Evolutionary conservation across 495 filamentous ascomycete genomes (phyloP).

Genomic region (Trichocladium uniseriatum): DNA sequence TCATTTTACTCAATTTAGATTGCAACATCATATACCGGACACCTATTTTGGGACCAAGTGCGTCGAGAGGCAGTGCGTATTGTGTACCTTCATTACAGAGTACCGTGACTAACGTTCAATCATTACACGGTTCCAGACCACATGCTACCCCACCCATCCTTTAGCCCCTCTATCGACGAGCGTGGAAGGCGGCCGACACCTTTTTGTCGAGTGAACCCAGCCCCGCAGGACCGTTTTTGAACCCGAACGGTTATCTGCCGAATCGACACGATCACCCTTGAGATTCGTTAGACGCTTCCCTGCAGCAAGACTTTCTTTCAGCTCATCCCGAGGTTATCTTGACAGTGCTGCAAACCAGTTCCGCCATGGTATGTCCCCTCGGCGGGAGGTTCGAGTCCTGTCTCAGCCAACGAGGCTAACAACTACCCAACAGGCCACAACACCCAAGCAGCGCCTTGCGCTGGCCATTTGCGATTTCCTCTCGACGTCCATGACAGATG

Average conservation of each 20-base stretch:
- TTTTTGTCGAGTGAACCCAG: neutral
- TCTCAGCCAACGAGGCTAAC: neutral
- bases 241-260: neutral
- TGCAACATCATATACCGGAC: too few relatives aligned
- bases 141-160: neutral
- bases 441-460: slow-evolving; percentile 90
- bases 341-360: neutral
- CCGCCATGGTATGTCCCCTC: slow-evolving; percentile 4
- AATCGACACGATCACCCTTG: neutral
- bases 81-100: too few relatives aligned
- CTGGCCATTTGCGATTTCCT: slow-evolving; percentile 97
- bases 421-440: slow-evolving; percentile 29
- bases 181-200: slow-evolving; percentile 13
- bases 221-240: neutral
- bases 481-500: slow-evolving; percentile 71
- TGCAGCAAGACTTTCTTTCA: too few relatives aligned
- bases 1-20: too few relatives aligned
- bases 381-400: neutral
- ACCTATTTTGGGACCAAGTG: too few relatives aligned
- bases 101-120: too few relatives aligned
- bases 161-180: slow-evolving; percentile 16
- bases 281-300: too few relatives aligned
- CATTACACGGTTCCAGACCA: neutral
- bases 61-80: too few relatives aligned
- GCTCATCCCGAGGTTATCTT: too few relatives aligned